Evolutionary conservation across 1,139 yeast genomes (phyloP).

Genomic region (Suhomyces guaymorum): DNA sequence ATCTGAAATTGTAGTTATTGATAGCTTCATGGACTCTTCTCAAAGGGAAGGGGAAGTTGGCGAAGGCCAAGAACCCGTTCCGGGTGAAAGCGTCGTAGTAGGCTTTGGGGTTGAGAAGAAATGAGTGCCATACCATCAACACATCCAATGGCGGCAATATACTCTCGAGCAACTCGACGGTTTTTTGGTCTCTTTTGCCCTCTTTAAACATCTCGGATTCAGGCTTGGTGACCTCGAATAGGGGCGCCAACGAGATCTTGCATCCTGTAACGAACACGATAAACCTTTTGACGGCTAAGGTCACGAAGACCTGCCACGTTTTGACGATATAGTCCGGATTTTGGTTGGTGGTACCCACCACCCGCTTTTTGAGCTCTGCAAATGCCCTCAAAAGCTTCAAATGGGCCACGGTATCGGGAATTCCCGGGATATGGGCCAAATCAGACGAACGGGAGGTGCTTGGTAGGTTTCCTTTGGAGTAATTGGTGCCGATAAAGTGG

Average conservation of each 20-base stretch:
- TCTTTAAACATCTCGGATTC: slow-evolving; percentile 7
- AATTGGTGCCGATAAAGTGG: slow-evolving; percentile 5
- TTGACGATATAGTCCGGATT: slow-evolving; percentile 13
- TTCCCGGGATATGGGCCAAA: slow-evolving; percentile 13
- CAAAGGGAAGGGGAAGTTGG: slow-evolving; percentile 31
- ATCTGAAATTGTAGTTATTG: slow-evolving; percentile 23
- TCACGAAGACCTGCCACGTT: slow-evolving; percentile 33
- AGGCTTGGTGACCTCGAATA: slow-evolving; percentile 2
- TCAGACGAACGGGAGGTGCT: not conserved
- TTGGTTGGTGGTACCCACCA: slow-evolving; percentile 9
- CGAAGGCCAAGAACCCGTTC: slow-evolving; percentile 24
- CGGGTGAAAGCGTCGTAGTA: slow-evolving; percentile 32
- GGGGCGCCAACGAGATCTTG: slow-evolving; percentile 4
- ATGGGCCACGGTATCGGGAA: slow-evolving; percentile 26
- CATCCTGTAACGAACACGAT: slow-evolving; percentile 27
- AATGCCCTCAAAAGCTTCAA: slow-evolving; percentile 35
- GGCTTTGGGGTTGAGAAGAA: slow-evolving; percentile 29
- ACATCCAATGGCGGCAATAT: slow-evolving; percentile 39
- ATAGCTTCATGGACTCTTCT: slow-evolving; percentile 22
- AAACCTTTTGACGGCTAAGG: slow-evolving; percentile 34
- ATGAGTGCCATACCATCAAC: slow-evolving; percentile 44
- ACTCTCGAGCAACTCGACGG: slow-evolving; percentile 6
- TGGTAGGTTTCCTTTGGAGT: not conserved
- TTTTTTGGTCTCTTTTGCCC: slow-evolving; percentile 6
- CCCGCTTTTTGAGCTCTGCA: slow-evolving; percentile 21